Percentiles rank a stretch among this genome's conserved stretches.
These are phyloP conservation scores for Blastocystis sp. DNA, from an alignment of 352 stramenopile species.

Conservation along the genomic window DNA sequence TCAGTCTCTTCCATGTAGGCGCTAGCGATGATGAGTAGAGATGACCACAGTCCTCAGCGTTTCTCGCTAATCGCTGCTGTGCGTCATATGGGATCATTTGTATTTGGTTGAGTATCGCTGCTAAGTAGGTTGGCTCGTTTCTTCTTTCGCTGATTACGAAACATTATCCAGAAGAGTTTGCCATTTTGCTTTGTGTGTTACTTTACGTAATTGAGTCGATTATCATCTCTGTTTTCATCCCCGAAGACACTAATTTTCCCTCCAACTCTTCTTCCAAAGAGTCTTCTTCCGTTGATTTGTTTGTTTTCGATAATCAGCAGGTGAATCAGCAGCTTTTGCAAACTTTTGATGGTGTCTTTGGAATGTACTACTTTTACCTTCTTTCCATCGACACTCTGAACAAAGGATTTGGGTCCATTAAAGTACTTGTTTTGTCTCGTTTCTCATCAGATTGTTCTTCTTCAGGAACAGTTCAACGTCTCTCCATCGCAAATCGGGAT, in stretches of 20 bases:
- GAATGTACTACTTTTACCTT: not conserved
- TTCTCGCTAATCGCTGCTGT: slow-evolving; percentile 23
- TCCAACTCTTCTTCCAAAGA: not conserved
- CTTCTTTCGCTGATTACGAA: slow-evolving; percentile 35
- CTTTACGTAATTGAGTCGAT: slow-evolving; percentile 6
- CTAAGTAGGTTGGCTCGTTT: not conserved
- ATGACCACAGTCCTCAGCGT: not conserved
- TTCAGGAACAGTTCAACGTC: slow-evolving; percentile 52
- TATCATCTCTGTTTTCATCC: not conserved
- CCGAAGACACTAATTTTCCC: not conserved
- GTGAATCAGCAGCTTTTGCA: not conserved
- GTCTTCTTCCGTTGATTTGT: not conserved
- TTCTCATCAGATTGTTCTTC: not conserved
- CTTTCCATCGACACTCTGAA: slow-evolving; percentile 11
- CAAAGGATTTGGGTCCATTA: slow-evolving; percentile 36
- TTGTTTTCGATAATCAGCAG: not conserved
- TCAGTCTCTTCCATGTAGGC: not conserved
- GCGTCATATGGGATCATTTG: slow-evolving; percentile 48
- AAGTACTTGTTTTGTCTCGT: not conserved
- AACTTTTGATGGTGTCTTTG: no score
- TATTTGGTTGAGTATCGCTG: not conserved
- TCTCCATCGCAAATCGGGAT: slow-evolving; percentile 17
- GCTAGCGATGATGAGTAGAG: slow-evolving; percentile 23
- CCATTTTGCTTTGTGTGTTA: slow-evolving; percentile 14
- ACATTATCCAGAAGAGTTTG: not conserved